Percentiles rank a stretch among this genome's conserved stretches.
Conservation (phyloP, 75 land plant genomes). For the Ceratopteris richardii region DNA sequence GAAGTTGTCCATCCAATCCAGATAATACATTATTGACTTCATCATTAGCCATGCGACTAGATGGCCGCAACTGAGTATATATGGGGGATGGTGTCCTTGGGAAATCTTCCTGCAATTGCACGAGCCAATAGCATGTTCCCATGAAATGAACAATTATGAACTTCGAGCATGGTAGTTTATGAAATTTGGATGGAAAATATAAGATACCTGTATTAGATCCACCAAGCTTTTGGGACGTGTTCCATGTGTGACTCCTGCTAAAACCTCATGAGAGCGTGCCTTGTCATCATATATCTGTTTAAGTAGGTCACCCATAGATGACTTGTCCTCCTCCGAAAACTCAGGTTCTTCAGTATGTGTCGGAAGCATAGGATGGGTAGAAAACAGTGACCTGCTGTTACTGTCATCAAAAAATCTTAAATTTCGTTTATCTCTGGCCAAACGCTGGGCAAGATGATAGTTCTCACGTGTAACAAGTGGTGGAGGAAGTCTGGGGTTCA, state of each 20-base stretch:
- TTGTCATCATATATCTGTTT: conserved; percentile 27
- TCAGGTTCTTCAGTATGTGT: conserved; percentile 72
- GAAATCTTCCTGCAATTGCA: conserved; percentile 54
- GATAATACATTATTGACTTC: conserved; percentile 26
- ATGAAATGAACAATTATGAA: background rate
- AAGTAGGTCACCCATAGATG: conserved; percentile 25
- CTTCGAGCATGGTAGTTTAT: background rate
- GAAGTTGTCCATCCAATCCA: conserved; percentile 15
- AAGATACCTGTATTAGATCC: conserved; percentile 71
- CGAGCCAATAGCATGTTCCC: background rate
- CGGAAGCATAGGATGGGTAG: conserved; percentile 45
- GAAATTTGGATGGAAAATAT: background rate
- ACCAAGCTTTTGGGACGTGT: conserved; percentile 75
- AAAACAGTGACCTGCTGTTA: conserved; percentile 37
- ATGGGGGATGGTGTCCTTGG: conserved; percentile 87
- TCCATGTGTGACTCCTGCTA: conserved; percentile 20
- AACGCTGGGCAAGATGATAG: conserved; percentile 42
- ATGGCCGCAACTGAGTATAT: conserved; percentile 38
- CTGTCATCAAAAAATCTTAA: conserved; percentile 54
- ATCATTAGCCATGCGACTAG: conserved; percentile 45
- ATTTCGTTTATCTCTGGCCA: conserved; percentile 45
- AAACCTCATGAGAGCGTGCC: background rate
- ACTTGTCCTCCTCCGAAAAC: conserved; percentile 52
- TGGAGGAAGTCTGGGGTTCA: conserved; percentile 80
- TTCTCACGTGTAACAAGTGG: conserved; percentile 61